Evolutionary conservation across 805 yeast genomes (phyloP), one percentile per base, ranked within the genome.

Genomic region (Wickerhamomyces xylosicus): DNA sequence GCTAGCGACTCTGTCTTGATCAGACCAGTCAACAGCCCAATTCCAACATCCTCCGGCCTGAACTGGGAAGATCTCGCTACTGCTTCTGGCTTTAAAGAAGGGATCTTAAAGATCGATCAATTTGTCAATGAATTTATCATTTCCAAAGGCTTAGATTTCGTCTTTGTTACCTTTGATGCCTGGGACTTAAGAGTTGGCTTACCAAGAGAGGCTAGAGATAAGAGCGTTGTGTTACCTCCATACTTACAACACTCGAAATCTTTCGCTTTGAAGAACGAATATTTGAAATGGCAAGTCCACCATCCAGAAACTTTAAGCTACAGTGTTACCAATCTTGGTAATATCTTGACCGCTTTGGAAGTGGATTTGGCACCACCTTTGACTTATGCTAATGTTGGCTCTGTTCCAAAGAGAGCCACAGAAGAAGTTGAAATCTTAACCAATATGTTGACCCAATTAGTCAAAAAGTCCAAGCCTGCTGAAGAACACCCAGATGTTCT

Each of bases 131-230:
- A 66, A 34, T 54, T 62, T 35, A 53, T 73, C 25, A 55, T 67
- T 11, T 48, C 64, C 25, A 57, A 64, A 31, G 63, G 63, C 10
- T 56, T 59, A 36, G 78, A 77, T 31, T 79, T 84, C 54, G 65
- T 77, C 3, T 74, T 86, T 47, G 78, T 86, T 36, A 70, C 86
- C 1, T 64, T 75, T 44, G 75, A 77, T 51, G 67, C 80, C 10
- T 77, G 81, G 79, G 79, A 79, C 50, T 62, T 87, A 36, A 69
- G 87, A 43, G 89, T 89, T 36, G 81, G 79, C 52, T 61, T 89
- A 28, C 81, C 83, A 11, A 69, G 94, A 36, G 95, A 86, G 56
- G 85, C 95, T 7, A 67, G 85, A 32, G 95, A 85, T 53, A 76
- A 81, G 54, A 71, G 74, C 10, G 77, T 82, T 41, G 71, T 67